Conservation (phyloP, 2,329 filamentous ascomycete species). For the Dactylellina parvicollis region DNA sequence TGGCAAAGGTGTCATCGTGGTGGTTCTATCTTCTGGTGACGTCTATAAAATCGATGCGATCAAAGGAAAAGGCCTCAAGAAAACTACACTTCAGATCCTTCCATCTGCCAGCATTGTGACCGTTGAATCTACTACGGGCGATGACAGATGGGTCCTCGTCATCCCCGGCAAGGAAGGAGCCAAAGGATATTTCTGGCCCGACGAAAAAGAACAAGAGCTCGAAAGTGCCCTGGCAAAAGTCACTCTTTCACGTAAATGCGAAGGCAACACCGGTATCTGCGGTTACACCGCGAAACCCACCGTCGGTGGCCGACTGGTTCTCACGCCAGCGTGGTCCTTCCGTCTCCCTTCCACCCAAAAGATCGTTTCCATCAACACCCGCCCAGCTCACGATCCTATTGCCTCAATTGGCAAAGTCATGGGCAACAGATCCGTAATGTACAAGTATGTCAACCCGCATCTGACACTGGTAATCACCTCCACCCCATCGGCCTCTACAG, state of each 20-base stretch:
- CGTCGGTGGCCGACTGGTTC: slow-evolving; percentile 60
- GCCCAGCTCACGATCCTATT: slow-evolving; percentile 81
- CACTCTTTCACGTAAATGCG: slow-evolving; percentile 40
- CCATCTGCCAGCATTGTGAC: slow-evolving; percentile 37
- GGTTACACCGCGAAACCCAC: slow-evolving; percentile 39
- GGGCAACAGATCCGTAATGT: slow-evolving; percentile 89
- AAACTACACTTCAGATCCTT: slow-evolving; percentile 45
- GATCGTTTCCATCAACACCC: slow-evolving; percentile 74
- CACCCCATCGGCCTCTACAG: slow-evolving; percentile 68
- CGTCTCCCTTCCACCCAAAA: slow-evolving; percentile 72
- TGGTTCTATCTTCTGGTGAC: slow-evolving; percentile 72
- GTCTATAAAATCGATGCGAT: slow-evolving; percentile 66
- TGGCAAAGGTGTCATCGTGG: slow-evolving; percentile 69
- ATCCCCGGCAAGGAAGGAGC: slow-evolving; percentile 51
- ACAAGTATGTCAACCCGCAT: slow-evolving; percentile 94
- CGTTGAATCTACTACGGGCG: slow-evolving; percentile 31
- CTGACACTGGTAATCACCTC: slow-evolving; percentile 71
- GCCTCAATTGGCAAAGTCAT: slow-evolving; percentile 95
- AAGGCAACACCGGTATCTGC: slow-evolving; percentile 28
- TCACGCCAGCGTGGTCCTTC: slow-evolving; percentile 75
- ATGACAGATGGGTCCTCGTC: slow-evolving; percentile 55
- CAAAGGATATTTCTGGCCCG: slow-evolving; percentile 50
- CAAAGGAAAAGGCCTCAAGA: slow-evolving; percentile 62
- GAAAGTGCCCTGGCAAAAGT: slow-evolving; percentile 59
- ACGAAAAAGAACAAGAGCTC: slow-evolving; percentile 56